Evolutionary conservation across 106 monocot species (phyloP).

Genomic region (Apostasia shenzhenica): DNA sequence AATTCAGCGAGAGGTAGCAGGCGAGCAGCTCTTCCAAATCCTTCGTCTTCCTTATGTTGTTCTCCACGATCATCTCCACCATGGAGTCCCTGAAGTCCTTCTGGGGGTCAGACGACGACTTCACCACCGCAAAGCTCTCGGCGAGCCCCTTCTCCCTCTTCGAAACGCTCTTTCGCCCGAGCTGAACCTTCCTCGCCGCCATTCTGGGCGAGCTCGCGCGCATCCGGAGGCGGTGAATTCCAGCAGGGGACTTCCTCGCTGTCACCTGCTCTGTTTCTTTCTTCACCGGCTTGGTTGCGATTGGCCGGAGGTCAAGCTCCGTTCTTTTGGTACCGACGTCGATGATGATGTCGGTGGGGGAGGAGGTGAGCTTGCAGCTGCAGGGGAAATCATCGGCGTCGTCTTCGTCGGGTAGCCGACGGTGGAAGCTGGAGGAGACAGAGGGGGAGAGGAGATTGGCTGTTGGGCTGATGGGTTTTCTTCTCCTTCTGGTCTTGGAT

Average conservation of each 20-base stretch:
- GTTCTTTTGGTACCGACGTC: not conserved
- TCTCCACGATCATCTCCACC: conserved; percentile 18
- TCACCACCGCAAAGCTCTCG: conserved; percentile 11
- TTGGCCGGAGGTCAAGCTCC: conserved; percentile 5
- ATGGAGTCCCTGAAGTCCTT: conserved; percentile 18
- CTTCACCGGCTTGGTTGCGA: conserved; percentile 8
- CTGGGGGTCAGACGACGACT: conserved; percentile 7
- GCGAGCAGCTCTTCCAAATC: conserved; percentile 11
- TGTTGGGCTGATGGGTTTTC: conserved; percentile 2
- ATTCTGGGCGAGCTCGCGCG: conserved; percentile 6
- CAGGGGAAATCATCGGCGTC: not conserved
- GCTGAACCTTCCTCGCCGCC: not conserved
- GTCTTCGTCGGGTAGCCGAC: not conserved
- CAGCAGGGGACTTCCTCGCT: not conserved
- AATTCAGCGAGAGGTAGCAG: conserved; percentile 6
- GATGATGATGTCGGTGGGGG: conserved; percentile 2
- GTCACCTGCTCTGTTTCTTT: not conserved
- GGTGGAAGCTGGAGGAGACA: not conserved
- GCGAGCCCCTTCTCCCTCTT: conserved; percentile 2
- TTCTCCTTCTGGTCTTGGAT: not conserved
- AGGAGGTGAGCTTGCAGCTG: not conserved
- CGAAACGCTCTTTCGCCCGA: not conserved
- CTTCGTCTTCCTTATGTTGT: not conserved
- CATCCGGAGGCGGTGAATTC: conserved; percentile 9
- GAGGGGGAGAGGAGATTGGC: not conserved